Evolutionary conservation across 2,329 filamentous ascomycete genomes (phyloP).

Genomic region (Diaporthe sp.): DNA sequence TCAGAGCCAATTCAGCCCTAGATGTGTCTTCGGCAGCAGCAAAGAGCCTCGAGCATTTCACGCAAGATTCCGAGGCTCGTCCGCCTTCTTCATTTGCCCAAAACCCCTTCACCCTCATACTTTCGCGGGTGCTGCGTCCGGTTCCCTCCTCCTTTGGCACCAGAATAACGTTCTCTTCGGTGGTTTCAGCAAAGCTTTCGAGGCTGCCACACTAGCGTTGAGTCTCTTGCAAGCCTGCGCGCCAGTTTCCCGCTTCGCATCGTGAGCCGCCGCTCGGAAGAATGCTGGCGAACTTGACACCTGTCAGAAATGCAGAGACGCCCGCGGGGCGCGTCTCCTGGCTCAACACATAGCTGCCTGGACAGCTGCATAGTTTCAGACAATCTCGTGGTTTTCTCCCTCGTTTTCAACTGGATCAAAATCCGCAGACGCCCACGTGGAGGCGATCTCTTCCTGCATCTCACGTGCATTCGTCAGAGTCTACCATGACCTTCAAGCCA

Average conservation of each 20-base stretch:
- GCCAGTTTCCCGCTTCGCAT: background rate
- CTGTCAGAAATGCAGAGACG: background rate
- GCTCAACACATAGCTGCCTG: background rate
- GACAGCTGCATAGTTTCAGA: no score
- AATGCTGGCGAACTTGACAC: background rate
- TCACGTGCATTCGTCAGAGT: slow-evolving; percentile 4
- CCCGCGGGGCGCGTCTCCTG: background rate
- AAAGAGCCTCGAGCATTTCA: background rate
- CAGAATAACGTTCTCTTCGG: background rate
- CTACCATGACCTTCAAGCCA: background rate
- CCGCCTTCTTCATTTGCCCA: background rate
- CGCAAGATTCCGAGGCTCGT: background rate
- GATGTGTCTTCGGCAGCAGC: background rate
- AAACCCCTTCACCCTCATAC: background rate
- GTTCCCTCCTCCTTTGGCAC: background rate
- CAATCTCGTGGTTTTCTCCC: background rate
- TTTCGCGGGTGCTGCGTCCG: background rate
- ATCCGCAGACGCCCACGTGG: background rate
- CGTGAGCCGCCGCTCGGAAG: background rate
- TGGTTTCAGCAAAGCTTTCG: slow-evolving; percentile 4
- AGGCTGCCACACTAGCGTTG: slow-evolving; percentile 19
- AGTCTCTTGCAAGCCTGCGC: background rate
- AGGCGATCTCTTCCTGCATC: background rate
- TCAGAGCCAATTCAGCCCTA: background rate
- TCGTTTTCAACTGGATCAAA: background rate